Evolutionary conservation across 768 basidiomycete genomes (phyloP).

Genomic region (Phylloporus sp.): DNA sequence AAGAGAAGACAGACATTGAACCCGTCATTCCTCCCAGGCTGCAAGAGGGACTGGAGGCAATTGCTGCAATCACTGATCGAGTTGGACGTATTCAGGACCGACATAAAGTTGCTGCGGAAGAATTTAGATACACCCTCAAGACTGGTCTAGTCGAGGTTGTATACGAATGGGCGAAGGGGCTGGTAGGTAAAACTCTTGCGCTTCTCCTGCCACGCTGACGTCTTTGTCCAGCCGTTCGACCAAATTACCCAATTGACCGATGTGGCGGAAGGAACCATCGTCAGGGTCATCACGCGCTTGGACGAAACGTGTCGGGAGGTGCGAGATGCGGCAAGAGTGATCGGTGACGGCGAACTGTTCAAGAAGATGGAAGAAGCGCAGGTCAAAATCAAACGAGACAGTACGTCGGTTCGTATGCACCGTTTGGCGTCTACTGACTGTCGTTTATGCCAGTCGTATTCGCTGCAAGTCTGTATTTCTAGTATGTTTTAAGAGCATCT

Average conservation of each 20-base stretch:
- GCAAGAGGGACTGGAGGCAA: constrained; percentile 73
- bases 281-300: constrained; percentile 90
- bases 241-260: constrained; percentile 92
- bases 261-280: constrained; percentile 94
- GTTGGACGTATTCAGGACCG: constrained; percentile 77
- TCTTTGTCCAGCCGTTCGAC: constrained; percentile 74
- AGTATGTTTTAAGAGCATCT: constrained; percentile 16
- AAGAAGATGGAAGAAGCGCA: constrained; percentile 98
- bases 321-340: constrained; percentile 93
- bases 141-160: constrained; percentile 94
- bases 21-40: constrained; percentile 78
- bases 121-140: constrained; percentile 76
- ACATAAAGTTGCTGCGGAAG: constrained; percentile 75
- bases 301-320: constrained; percentile 98
- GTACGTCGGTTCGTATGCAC: constrained; percentile 47
- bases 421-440: constrained; percentile 4
- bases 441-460: constrained; percentile 59
- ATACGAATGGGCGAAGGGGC: constrained; percentile 99
- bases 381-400: constrained; percentile 91
- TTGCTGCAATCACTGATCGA: constrained; percentile 72
- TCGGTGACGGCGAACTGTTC: constrained; percentile 93
- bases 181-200: constrained; percentile 54
- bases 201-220: neutral
- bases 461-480: constrained; percentile 86
- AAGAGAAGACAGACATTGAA: constrained; percentile 93